A percentile compares a stretch with the other conserved stretches of the same genome.
Evolutionary conservation across 768 basidiomycete genomes (phyloP).

Genomic region (Rhizopogon rudus): DNA sequence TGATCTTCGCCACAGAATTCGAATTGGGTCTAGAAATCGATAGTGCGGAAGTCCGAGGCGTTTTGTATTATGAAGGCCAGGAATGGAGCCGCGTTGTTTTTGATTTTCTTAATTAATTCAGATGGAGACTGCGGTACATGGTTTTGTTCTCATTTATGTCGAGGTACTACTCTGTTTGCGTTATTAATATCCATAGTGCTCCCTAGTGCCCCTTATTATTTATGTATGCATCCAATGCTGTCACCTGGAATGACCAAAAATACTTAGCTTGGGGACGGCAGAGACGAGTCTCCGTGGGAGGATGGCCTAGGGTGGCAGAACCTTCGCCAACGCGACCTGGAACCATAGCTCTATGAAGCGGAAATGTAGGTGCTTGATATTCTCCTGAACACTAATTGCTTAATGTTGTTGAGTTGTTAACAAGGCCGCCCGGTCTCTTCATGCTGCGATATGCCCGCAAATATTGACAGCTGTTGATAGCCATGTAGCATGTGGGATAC

Average conservation of each 20-base stretch:
- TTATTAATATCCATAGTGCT: neutral
- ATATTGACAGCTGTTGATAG: neutral
- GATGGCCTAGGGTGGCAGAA: neutral
- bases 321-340: neutral
- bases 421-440: neutral
- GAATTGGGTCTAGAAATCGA: conserved; percentile 82
- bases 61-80: conserved; percentile 65
- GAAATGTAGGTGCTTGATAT: conserved; percentile 5
- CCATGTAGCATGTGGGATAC: conserved; percentile 1
- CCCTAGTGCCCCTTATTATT: conserved; percentile 1
- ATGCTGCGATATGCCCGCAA: neutral
- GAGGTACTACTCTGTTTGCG: neutral
- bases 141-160: too few species aligned
- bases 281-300: conserved; percentile 5
- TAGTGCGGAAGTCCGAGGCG: conserved; percentile 82
- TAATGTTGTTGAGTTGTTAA: conserved; percentile 1
- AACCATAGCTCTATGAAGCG: neutral
- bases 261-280: neutral
- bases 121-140: neutral
- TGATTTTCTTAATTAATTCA: conserved; percentile 39
- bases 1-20: conserved; percentile 48
- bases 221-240: neutral
- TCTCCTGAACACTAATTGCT: conserved; percentile 3
- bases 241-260: neutral
- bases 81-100: conserved; percentile 79